These are phyloP conservation scores for Cylindrotheca closterium DNA, from an alignment of 108 stramenopile genomes.

Conservation along the genomic window DNA sequence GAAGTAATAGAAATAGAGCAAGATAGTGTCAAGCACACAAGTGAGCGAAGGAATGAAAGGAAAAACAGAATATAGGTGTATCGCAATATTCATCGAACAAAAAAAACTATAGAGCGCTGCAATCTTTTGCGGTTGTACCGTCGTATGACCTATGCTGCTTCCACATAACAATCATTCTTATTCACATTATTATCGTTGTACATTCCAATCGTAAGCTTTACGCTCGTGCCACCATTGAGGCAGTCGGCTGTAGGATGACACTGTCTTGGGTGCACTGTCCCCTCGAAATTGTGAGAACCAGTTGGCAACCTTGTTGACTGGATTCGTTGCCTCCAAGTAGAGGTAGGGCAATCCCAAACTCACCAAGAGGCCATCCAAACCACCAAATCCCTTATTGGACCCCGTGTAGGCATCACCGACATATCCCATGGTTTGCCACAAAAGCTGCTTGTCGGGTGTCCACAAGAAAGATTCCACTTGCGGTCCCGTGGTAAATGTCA, in stretches of 20 bases:
- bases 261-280: constrained; percentile 2
- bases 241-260: constrained; percentile 14
- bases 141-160: no score
- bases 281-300: constrained; percentile 34
- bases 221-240: constrained; percentile 37
- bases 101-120: no score
- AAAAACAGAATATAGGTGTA: no score
- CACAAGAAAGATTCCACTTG: constrained; percentile 30
- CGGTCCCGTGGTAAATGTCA: constrained; percentile 19
- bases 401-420: constrained; percentile 27
- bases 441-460: constrained; percentile 22
- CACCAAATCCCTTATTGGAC: constrained; percentile 26
- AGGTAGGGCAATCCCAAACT: constrained; percentile 29
- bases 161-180: no score
- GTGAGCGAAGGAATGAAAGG: no score
- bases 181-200: constrained; percentile 12
- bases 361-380: constrained; percentile 23
- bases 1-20: no score
- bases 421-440: constrained; percentile 28
- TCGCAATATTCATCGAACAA: no score
- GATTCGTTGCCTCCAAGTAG: constrained; percentile 21
- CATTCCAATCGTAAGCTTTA: constrained; percentile 15
- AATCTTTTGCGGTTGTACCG: no score
- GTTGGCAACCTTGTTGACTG: constrained; percentile 14
- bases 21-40: no score